Percentiles rank a stretch among this genome's conserved stretches.
phyloP scores from a whole-genome alignment of 2,329 filamentous ascomycete species.

The Monosporascus sp. region DNA sequence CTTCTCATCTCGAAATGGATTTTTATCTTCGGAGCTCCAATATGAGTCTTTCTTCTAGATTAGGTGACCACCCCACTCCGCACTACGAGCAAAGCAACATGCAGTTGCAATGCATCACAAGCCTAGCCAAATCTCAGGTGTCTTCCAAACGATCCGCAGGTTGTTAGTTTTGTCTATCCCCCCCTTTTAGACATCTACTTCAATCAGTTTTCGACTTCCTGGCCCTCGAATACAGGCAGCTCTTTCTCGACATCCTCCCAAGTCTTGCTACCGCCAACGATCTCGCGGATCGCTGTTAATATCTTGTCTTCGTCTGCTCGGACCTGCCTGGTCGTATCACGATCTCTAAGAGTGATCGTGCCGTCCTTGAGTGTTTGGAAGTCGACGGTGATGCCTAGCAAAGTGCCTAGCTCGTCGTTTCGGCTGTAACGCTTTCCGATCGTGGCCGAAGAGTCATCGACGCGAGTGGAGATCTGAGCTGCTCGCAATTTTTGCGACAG shows the following conservation, averaged over 20 bases:
- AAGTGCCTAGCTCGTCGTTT: constrained; percentile 93
- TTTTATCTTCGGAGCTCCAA: too few species aligned
- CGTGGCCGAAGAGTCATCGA: constrained; percentile 85
- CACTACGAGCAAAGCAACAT: too few species aligned
- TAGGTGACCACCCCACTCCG: too few species aligned
- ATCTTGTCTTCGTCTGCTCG: constrained; percentile 78
- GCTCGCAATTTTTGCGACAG: constrained; percentile 73
- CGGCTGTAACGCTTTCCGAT: constrained; percentile 94
- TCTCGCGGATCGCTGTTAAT: constrained; percentile 57
- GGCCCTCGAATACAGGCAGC: constrained; percentile 78
- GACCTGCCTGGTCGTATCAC: constrained; percentile 87
- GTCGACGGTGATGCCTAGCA: constrained; percentile 89
- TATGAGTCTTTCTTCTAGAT: too few species aligned
- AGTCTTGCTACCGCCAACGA: constrained; percentile 46
- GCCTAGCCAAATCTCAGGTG: too few species aligned
- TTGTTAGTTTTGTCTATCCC: neutral
- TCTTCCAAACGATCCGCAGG: neutral
- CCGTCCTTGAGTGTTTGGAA: constrained; percentile 91
- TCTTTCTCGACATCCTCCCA: constrained; percentile 69
- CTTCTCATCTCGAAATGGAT: too few species aligned
- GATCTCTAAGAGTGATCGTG: constrained; percentile 81
- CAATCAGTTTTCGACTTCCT: constrained; percentile 48
- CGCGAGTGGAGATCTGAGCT: constrained; percentile 72
- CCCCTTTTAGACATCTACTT: too few species aligned
- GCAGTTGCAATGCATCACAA: too few species aligned